A percentile compares a stretch with the other conserved stretches of the same genome.
Conservation (phyloP, 164 flowering plant genomes). For the Umbilicus rupestris region DNA sequence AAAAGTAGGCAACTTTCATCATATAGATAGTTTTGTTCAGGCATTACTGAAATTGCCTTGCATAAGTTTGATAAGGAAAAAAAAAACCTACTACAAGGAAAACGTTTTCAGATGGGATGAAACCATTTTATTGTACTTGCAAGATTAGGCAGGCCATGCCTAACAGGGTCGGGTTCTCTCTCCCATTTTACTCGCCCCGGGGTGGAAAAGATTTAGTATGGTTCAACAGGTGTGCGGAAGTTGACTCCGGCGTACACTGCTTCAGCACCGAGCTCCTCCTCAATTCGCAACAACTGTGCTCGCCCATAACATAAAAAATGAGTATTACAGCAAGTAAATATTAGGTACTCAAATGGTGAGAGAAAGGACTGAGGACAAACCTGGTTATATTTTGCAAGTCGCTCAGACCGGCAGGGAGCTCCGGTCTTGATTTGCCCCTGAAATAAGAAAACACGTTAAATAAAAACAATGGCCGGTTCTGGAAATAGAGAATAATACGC, state of each 20-base stretch:
- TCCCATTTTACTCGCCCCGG: too few relatives aligned
- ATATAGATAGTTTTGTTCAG: too few relatives aligned
- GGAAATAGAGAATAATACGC: background rate
- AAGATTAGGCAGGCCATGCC: too few relatives aligned
- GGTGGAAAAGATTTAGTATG: constrained; percentile 64
- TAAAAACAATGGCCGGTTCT: background rate
- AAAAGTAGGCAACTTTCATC: too few relatives aligned
- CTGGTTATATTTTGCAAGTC: constrained; percentile 90
- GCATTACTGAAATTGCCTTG: too few relatives aligned
- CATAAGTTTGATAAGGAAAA: too few relatives aligned
- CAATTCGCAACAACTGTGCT: constrained; percentile 77
- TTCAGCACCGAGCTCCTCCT: constrained; percentile 74
- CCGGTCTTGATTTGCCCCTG: constrained; percentile 96
- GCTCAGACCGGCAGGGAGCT: constrained; percentile 94
- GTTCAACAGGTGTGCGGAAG: constrained; percentile 79
- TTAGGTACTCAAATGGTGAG: background rate
- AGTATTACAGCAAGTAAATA: background rate
- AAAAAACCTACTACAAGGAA: too few relatives aligned
- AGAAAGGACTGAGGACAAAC: constrained; percentile 16
- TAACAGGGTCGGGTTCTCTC: too few relatives aligned
- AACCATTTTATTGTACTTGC: too few relatives aligned
- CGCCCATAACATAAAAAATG: too few relatives aligned
- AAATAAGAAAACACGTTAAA: background rate
- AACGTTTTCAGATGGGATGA: too few relatives aligned
- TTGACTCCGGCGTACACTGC: constrained; percentile 79